Percentiles rank a stretch among this genome's conserved stretches.
phyloP scores from a whole-genome alignment of 441 rosid genomes.

The Mallotus japonicus region DNA sequence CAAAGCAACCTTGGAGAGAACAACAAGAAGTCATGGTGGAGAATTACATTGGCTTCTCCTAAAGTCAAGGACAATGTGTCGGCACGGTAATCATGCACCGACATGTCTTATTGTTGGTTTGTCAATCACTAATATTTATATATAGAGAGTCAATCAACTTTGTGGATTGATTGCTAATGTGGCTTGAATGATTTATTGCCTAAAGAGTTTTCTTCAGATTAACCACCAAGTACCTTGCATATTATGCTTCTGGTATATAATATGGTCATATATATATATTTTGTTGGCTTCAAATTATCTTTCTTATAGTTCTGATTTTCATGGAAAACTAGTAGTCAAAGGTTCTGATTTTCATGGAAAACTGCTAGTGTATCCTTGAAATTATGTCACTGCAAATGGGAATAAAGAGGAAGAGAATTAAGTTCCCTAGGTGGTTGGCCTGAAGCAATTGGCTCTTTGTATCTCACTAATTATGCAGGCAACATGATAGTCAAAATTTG shows the following conservation, averaged over 20 bases:
- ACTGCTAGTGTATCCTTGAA: not conserved
- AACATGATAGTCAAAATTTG: not conserved
- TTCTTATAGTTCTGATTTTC: constrained; percentile 3
- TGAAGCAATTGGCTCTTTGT: not conserved
- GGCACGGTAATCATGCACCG: constrained; percentile 41
- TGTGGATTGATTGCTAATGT: not conserved
- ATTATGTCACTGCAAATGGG: not conserved
- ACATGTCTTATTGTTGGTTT: constrained; percentile 7
- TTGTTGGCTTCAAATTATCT: not conserved
- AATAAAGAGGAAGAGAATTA: not conserved
- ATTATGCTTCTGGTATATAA: constrained; percentile 5
- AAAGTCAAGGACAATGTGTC: constrained; percentile 54
- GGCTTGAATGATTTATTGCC: not conserved
- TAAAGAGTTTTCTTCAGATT: not conserved
- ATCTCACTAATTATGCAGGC: not conserved
- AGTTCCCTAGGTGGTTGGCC: not conserved
- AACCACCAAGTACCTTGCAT: constrained; percentile 3
- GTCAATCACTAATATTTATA: not conserved
- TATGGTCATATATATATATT: not conserved
- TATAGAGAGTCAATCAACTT: not conserved
- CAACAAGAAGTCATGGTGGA: constrained; percentile 72
- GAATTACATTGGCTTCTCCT: constrained; percentile 81
- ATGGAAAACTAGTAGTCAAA: not conserved
- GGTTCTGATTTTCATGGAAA: not conserved
- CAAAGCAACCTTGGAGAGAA: constrained; percentile 41